Conservation (phyloP, 306 rosid species). For the Quercus glauca region DNA sequence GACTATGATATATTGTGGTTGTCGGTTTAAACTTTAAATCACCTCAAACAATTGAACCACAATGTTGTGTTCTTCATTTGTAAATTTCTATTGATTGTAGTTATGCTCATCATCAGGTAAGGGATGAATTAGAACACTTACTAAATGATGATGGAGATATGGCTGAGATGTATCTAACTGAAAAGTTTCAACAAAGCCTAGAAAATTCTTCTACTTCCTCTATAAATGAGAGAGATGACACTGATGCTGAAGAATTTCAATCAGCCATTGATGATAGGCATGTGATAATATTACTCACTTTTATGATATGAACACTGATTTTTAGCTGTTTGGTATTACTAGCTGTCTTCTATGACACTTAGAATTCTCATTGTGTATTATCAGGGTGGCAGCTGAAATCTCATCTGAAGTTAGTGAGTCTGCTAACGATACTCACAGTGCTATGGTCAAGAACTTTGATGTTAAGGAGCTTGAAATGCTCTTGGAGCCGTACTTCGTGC, state of each 20-base stretch:
- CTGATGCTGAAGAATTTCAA: slow-evolving; percentile 31
- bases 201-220: slow-evolving; percentile 40
- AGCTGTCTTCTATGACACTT: not conserved
- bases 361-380: not conserved
- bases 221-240: slow-evolving; percentile 24
- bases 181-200: slow-evolving; percentile 48
- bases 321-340: not conserved
- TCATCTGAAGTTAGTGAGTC: slow-evolving; percentile 47
- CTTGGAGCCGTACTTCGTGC: slow-evolving; percentile 81
- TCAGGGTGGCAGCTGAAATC: slow-evolving; percentile 52
- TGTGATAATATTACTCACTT: slow-evolving; percentile 3
- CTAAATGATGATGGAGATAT: slow-evolving; percentile 80
- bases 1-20: not conserved
- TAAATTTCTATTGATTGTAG: not conserved
- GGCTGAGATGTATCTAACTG: slow-evolving; percentile 86
- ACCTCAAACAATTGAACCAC: not conserved
- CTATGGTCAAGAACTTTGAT: slow-evolving; percentile 39
- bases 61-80: not conserved
- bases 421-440: slow-evolving; percentile 27
- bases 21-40: too few species aligned
- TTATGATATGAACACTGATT: not conserved
- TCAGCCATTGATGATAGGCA: slow-evolving; percentile 52
- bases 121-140: slow-evolving; percentile 74
- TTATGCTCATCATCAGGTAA: slow-evolving; percentile 34
- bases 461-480: slow-evolving; percentile 87